Base-by-base conservation (phyloP, 2,329 filamentous ascomycete genomes). In the Trichoderma sp. region DNA sequence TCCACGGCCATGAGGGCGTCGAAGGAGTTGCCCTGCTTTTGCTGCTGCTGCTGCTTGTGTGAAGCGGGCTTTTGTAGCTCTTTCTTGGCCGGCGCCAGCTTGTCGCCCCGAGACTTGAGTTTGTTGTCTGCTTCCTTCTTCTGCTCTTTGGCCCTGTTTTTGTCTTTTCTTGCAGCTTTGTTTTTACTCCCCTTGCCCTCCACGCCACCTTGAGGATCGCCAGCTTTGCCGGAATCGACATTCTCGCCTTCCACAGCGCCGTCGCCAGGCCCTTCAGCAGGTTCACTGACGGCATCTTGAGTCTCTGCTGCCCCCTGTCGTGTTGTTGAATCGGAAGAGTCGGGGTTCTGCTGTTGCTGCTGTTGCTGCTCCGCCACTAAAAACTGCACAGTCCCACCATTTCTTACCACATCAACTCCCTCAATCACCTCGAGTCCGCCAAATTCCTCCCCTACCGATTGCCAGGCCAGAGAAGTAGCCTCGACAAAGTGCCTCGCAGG, bases 391-490 rank as follows among this genome's bases (percentile, higher is more conserved):
- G 85, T 88, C 71, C 88, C 85, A 8, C 91, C 91, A 35, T 92
- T 88, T 77, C 89, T 90, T 59, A 97, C 87, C n/a, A 99, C 88
- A 35, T 98, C 94, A 1, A 99, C 94, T 69, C 94, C 95, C 18
- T 97, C 94, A 64, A 98, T 93, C 80, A 98, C 95, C 81, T 99
- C 95, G 2, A 99, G 86, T 0, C 94, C 95, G 80, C 93, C 97
- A 83, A 99, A 98, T 0, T 97, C 97, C 78, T 97, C 95, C n/a
- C 94, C 94, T 85, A 98, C 94, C 63, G 96, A 92, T 79, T 89
- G 86, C 91, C 91, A 93, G 82, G 85, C 83, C 60, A 93, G 83
- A 1, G 87, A 84, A 77, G 87, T 83, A 35, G 87, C 83, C 60
- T 86, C 84, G 27, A 89, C 84, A 2, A 85, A 81, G 53, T 77